Percentiles rank a stretch among this genome's conserved stretches.
Conservation (phyloP, 805 yeast species). For the Metschnikowia amazonensis region DNA sequence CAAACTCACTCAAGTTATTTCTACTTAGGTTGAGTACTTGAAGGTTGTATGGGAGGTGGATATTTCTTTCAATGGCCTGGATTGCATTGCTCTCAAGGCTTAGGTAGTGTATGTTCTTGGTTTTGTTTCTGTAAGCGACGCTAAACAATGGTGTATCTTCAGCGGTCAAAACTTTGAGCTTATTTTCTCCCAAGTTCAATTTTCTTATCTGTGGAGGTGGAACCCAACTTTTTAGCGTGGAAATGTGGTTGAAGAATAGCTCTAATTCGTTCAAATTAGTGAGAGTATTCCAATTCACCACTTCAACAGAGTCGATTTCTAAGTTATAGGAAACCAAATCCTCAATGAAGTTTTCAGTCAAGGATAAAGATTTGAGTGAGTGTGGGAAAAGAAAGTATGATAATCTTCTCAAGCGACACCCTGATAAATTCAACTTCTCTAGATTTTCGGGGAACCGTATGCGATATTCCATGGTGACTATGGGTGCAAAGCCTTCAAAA, state of each 20-base stretch:
- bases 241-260: conserved; percentile 21
- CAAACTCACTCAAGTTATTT: conserved; percentile 18
- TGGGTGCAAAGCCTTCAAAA: conserved; percentile 5
- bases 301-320: conserved; percentile 2
- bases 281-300: conserved; percentile 25
- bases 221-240: conserved; percentile 18
- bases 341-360: conserved; percentile 25
- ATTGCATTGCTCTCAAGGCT: conserved; percentile 18
- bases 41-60: conserved; percentile 16
- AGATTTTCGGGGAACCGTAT: conserved; percentile 23
- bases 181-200: conserved; percentile 15
- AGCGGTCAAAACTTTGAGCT: conserved; percentile 12
- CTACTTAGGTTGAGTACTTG: conserved; percentile 16
- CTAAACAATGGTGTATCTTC: conserved; percentile 13
- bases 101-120: conserved; percentile 8
- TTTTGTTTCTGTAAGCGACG: background rate
- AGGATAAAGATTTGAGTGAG: conserved; percentile 20
- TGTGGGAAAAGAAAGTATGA: conserved; percentile 23
- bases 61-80: conserved; percentile 8
- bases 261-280: conserved; percentile 22
- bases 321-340: conserved; percentile 22
- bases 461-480: conserved; percentile 11
- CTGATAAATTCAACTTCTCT: conserved; percentile 22
- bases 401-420: conserved; percentile 22
- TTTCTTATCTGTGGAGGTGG: conserved; percentile 17